These are phyloP conservation scores for Penicillium alfredii DNA, from an alignment of 495 filamentous ascomycete species.

Conservation along the genomic window DNA sequence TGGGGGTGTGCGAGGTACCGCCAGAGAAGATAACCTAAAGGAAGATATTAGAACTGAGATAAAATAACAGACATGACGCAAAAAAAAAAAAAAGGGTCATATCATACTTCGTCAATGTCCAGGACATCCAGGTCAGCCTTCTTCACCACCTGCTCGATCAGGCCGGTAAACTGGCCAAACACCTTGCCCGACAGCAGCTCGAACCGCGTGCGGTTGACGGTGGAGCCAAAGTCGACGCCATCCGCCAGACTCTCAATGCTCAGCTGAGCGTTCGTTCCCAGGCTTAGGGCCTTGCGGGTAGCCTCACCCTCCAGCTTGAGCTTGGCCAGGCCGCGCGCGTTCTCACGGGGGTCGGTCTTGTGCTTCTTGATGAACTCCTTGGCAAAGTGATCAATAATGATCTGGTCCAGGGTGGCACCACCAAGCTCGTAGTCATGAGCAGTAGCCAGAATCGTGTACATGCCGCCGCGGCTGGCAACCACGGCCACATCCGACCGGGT, in stretches of 20 bases:
- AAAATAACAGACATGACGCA: too few species aligned
- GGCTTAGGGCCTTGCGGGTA: slow-evolving; percentile 80
- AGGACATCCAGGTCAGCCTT: slow-evolving; percentile 90
- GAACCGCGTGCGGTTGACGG: slow-evolving; percentile 87
- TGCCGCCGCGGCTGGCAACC: slow-evolving; percentile 82
- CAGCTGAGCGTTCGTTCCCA: slow-evolving; percentile 81
- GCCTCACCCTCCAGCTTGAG: slow-evolving; percentile 85
- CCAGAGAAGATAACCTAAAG: slow-evolving; percentile 77
- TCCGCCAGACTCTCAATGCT: slow-evolving; percentile 82
- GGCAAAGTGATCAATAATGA: slow-evolving; percentile 90
- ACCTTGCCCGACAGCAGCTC: slow-evolving; percentile 82
- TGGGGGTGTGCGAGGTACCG: slow-evolving; percentile 88
- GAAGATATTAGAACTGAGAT: background rate
- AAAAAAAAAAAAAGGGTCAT: background rate
- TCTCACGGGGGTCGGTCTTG: slow-evolving; percentile 78
- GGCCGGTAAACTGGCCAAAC: slow-evolving; percentile 76
- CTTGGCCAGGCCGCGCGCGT: slow-evolving; percentile 78
- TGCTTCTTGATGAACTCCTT: slow-evolving; percentile 98
- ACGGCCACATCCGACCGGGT: slow-evolving; percentile 90
- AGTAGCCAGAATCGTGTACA: slow-evolving; percentile 93
- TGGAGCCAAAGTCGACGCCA: slow-evolving; percentile 84
- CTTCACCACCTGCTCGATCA: slow-evolving; percentile 78
- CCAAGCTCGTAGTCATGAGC: slow-evolving; percentile 90
- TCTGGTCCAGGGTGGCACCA: slow-evolving; percentile 75
- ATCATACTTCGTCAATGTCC: slow-evolving; percentile 75